Evolutionary conservation across 177 flowering plant genomes (phyloP), one percentile per base, ranked within the genome.

Genomic region (Vitis hybrid): DNA sequence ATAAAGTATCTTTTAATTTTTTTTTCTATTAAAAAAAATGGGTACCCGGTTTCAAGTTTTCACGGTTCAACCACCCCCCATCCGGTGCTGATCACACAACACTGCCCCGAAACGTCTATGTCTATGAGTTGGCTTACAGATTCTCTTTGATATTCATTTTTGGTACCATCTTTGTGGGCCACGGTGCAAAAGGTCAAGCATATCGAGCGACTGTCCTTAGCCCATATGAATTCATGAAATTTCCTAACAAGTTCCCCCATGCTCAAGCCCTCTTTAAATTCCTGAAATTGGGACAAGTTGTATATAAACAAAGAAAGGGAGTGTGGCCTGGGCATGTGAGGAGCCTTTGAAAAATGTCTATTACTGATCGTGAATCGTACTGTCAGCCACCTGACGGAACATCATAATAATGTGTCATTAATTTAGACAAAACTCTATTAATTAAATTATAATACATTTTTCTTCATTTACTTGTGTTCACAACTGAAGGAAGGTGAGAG

Each of bases 341-440:
- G 29, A 5, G 56, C 18, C 50, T 15, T 60, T 33, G 11, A 52
- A 70, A 63, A 51, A 61, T 19, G 6, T 16, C 51, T 15, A 33
- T 59, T 31, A 16, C 51, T 64, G 51, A 63, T n/a, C 57, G 26
- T 8, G 70, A 62, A 70, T 68, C 64, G 49, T 22, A 67, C 26
- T 67, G 67, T 65, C 74, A 62, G 49, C 69, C 70, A 75, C 81
- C 77, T 56, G 74, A 67, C 67, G n/a, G 58, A 58, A 58, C 53
- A 72, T 12, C 65, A 51, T 3, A 45, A 15, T 11, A 56, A 64
- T 64, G 21, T 7, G 19, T 60, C 26, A 39, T 62, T 15, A 33
- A 61, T 31, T 61, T 26, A 21, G 21, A 19, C 22, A 58, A 58
- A 58, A 10, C 56, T 53, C 10, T 13, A 15, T 60, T 1, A 33